Evolutionary conservation across 768 basidiomycete genomes (phyloP), one percentile per base, ranked within the genome.

Genomic region (Omphalotus guepiniiformis): DNA sequence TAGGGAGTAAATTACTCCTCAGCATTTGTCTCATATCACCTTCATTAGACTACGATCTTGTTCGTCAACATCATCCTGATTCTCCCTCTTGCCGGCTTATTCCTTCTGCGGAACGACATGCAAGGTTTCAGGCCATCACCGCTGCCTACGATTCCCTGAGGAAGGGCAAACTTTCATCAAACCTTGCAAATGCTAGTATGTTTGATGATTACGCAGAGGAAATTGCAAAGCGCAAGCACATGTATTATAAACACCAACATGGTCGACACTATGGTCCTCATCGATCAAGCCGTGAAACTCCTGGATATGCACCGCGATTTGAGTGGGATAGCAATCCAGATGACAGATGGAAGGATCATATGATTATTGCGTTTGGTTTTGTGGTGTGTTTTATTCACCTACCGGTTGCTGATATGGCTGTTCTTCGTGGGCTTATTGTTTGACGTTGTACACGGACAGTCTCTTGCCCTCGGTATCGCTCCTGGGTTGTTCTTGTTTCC

Each of bases 61-160:
- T 85, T 30, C 79, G 82, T 37, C 59, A 70, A 8, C 78, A 88
- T 58, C 88, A 90, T 56, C 87, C 88, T 3, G 87, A 90, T 59
- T 78, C 80, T 3, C 65, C 70, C 3, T 59, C 66, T 8, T 68
- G 71, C 22, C 71, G 70, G 5, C 47, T 55, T 16, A 50, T 80
- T 16, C 59, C 76, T 1, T 58, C 76, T 5, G 57, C 64, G 32
- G 61, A 74, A 39, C 74, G 79, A 6, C 83, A 82, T 49, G 65
- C 70, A 6, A 76, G 78, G 3, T 90, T 89, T 54, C 83, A 82
- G 47, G 67, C 76, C 34, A 79, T 89, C 40, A 74, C 76, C 6
- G 67, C 72, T 6, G 82, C 88, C 2, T 90, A 89, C 52, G 80
- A 83, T 30, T 54, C 65, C 16, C 69, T 85, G 3, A 65, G 74